Evolutionary conservation across 306 rosid genomes (phyloP), one percentile per base, ranked within the genome.

Genomic region (Vachellia collinsii): DNA sequence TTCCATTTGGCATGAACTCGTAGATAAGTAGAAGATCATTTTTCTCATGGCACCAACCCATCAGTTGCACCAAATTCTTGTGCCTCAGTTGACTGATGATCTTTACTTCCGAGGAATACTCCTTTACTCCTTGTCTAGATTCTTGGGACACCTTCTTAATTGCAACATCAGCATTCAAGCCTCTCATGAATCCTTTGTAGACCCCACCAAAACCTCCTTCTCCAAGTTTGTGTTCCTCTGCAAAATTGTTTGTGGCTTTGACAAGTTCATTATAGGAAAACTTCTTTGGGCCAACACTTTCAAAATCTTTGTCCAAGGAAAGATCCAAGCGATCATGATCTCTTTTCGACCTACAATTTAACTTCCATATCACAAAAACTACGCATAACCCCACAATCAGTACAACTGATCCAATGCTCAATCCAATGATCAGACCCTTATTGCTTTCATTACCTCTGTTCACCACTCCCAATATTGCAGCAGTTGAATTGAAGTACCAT

Each of bases 261-360:
- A 36, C 77, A 29, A 79, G 77, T 7, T 70, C 72, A 0, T 58
- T 8, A 11, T 71, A 79, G 12, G 77, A 7, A 70, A 79, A 79
- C 39, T 25, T 70, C 77, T 46, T 79, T 0, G 74, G 56, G 44
- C 56, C 56, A 3, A 36, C 62, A 1, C 46, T 12, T 77, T 62
- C 67, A 34, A 86, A 73, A 12, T 86, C 83, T 34, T n/a, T 37
- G 38, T 83, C 87, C 81, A 83, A 51, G 4, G 63, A 36, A 53
- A 29, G 38, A 76, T 70, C 71, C 23, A 64, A 76, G 23, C 11
- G 22, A 6, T 47, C 48, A 2, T 29, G 34, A 29, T 58, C 66
- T 53, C 38, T 34, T 46, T 19, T 61, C 1, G 9, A 20, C 46
- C 22, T 50, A 8, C 23, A 37, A 42, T 8, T 44, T 38, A 3